Evolutionary conservation across 2,329 filamentous ascomycete genomes (phyloP).

Genomic region (Nigrospora sphaerica): DNA sequence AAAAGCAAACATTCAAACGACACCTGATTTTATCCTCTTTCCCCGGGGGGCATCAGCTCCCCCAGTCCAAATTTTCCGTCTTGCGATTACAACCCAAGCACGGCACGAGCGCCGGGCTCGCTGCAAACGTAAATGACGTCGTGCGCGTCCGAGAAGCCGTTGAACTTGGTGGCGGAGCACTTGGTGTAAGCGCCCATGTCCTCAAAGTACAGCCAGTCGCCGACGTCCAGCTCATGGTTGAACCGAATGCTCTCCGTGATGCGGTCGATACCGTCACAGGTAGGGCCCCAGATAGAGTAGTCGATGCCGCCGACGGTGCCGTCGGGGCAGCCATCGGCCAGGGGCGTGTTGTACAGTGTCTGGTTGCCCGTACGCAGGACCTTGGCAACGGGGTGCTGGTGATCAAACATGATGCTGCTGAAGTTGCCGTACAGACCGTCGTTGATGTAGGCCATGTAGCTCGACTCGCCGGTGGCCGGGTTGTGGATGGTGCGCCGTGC

Average conservation of each 20-base stretch:
- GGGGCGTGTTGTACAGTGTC: conserved; percentile 49
- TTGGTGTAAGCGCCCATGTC: conserved; percentile 98
- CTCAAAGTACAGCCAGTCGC: conserved; percentile 98
- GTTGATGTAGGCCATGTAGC: conserved; percentile 97
- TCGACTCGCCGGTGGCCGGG: conserved; percentile 55
- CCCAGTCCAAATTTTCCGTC: no score
- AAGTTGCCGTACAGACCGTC: conserved; percentile 98
- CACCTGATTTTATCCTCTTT: no score
- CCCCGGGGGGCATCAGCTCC: no score
- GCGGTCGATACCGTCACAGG: conserved; percentile 95
- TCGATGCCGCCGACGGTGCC: conserved; percentile 49
- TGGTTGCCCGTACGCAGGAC: conserved; percentile 60
- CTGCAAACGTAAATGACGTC: conserved; percentile 93
- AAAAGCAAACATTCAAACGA: no score
- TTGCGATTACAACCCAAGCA: conserved; percentile 39
- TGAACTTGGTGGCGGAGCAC: conserved; percentile 96
- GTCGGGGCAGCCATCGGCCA: conserved; percentile 37
- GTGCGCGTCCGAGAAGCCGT: conserved; percentile 89
- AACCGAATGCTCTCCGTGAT: conserved; percentile 79
- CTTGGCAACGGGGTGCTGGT: conserved; percentile 83
- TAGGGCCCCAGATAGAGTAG: conserved; percentile 97
- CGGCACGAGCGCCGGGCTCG: conserved; percentile 75
- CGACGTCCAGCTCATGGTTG: conserved; percentile 72
- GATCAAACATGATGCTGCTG: conserved; percentile 98
- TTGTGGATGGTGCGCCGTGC: conserved; percentile 83